Evolutionary conservation across 305 asterid genomes (phyloP), one percentile per base, ranked within the genome.

Genomic region (Solanum hybrid): DNA sequence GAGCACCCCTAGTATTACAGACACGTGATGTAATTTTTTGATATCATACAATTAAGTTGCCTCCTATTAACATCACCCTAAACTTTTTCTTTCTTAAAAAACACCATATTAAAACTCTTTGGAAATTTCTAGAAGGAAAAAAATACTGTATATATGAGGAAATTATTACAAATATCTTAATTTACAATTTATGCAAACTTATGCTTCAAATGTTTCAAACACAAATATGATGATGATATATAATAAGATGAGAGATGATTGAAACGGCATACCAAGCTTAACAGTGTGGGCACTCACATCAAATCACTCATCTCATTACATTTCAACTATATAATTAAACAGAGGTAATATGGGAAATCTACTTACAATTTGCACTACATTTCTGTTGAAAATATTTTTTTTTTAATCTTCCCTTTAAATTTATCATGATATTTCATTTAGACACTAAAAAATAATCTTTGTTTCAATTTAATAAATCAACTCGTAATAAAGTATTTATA

Each of bases 231-330:
- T 89, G 88, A 13, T 73, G 76, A 69, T 24, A 11, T 11, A n/a
- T 26, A 11, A 2, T 26, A 86, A 82, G 90, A 89, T 75, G 34
- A 61, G 35, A 87, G 89, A 83, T 89, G 91, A 92, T 89, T 77
- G 85, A 71, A 89, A 92, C 57, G 46, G 86, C 90, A 88, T 57
- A 89, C 91, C 92, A 34, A 90, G 89, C 90, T 86, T 88, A 67
- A 69, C 71, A 67, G 69, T 87, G 91, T 90, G 92, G 89, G 91
- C 3, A 86, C 92, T 92, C 91, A 87, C 90, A 87, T 89, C 87
- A 78, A 82, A 84, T 92, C 89, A 89, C 83, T 87, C 88, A 64
- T 61, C 83, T 69, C 67, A 24, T 83, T 28, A 42, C 77, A 24
- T 42, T 28, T 28, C 71, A 82, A 10, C 71, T 81, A 16, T 24